phyloP scores from a whole-genome alignment of 257 asterid species.

The Forsythia suspensa region DNA sequence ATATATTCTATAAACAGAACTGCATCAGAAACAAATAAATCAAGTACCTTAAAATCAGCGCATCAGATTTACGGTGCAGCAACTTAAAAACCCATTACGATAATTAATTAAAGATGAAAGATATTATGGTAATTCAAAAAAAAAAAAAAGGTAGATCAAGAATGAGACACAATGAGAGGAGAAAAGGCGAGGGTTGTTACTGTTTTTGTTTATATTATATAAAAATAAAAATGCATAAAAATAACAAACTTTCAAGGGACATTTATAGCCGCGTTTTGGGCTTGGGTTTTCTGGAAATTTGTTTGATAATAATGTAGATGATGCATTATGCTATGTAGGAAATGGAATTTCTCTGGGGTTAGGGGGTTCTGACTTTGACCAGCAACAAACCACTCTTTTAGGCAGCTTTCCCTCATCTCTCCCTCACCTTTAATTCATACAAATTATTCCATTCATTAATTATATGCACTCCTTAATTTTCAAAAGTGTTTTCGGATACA shows the following conservation, averaged over 20 bases:
- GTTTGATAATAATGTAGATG: background rate
- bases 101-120: slow-evolving; percentile 17
- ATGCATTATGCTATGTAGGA: slow-evolving; percentile 10
- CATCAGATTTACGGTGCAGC: slow-evolving; percentile 20
- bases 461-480: too few species aligned
- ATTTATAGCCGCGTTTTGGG: slow-evolving; percentile 28
- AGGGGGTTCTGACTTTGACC: slow-evolving; percentile 43
- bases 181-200: slow-evolving; percentile 1
- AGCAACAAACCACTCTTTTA: slow-evolving; percentile 45
- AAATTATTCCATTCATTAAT: background rate
- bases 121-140: background rate
- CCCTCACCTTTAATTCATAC: slow-evolving; percentile 13
- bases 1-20: slow-evolving; percentile 13
- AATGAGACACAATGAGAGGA: slow-evolving; percentile 5
- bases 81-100: slow-evolving; percentile 27
- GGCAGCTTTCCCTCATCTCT: slow-evolving; percentile 49
- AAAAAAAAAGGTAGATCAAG: slow-evolving; percentile 35
- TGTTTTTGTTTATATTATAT: background rate
- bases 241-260: slow-evolving; percentile 30
- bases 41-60: slow-evolving; percentile 31
- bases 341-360: slow-evolving; percentile 25
- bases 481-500: too few species aligned
- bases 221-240: background rate
- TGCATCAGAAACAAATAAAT: background rate
- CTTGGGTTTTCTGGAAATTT: slow-evolving; percentile 34